Evolutionary conservation across 164 flowering plant genomes (phyloP).

Genomic region (Macadamia tetraphylla): DNA sequence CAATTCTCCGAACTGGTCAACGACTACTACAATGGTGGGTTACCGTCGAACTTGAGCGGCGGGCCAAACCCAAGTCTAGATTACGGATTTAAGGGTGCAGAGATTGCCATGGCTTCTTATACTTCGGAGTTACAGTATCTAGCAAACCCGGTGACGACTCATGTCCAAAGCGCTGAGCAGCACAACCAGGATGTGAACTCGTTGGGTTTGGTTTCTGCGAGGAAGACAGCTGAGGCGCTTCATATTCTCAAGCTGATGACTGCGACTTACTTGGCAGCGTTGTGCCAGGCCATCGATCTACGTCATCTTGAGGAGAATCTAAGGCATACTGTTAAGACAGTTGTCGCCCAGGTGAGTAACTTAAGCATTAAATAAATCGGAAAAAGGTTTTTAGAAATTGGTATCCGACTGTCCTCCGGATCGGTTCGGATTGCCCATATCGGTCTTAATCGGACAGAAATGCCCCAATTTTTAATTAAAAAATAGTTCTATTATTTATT

Average conservation of each 20-base stretch:
- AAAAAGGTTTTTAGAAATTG: too few species aligned
- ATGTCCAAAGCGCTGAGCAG: conserved; percentile 32
- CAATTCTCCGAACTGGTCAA: conserved; percentile 30
- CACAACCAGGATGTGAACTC: conserved; percentile 35
- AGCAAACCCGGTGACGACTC: conserved; percentile 28
- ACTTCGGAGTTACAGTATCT: conserved; percentile 28
- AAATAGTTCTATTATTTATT: too few species aligned
- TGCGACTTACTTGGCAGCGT: conserved; percentile 20
- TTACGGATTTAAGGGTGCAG: conserved; percentile 30
- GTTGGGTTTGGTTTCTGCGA: conserved; percentile 21
- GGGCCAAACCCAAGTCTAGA: conserved; percentile 27
- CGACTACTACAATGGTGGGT: conserved; percentile 27
- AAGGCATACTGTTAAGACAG: conserved; percentile 15
- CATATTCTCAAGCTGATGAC: conserved; percentile 27
- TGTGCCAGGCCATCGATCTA: conserved; percentile 28
- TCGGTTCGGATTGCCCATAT: too few species aligned
- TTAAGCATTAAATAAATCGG: too few species aligned
- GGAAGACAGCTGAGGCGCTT: conserved; percentile 25
- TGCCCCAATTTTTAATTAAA: too few species aligned
- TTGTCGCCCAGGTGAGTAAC: conserved; percentile 10
- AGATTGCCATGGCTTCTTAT: conserved; percentile 33
- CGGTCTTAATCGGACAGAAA: too few species aligned
- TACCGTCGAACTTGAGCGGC: conserved; percentile 27
- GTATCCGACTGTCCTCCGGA: too few species aligned
- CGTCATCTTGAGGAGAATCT: conserved; percentile 27